phyloP scores from a whole-genome alignment of 169 alveolate genomes.

The Neospora caninum region DNA sequence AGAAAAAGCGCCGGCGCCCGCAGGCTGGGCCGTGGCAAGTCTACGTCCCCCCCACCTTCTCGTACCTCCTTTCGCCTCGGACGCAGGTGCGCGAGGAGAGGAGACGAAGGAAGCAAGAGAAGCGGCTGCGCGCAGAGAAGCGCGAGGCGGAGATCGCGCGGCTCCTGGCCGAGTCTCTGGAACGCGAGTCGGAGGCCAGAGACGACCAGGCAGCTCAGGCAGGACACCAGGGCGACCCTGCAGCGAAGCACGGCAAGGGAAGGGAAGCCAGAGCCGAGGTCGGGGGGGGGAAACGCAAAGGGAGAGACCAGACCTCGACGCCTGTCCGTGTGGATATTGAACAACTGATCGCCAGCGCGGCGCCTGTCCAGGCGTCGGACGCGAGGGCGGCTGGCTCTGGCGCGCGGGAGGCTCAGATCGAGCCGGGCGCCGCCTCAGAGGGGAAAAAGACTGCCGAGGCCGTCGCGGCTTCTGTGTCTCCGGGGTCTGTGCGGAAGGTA shows the following conservation, averaged over 20 bases:
- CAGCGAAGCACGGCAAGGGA: background rate
- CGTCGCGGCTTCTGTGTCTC: background rate
- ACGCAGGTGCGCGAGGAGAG: background rate
- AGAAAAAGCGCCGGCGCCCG: background rate
- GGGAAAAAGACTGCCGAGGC: background rate
- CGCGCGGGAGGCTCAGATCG: background rate
- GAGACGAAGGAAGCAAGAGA: background rate
- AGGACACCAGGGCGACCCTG: too few species aligned
- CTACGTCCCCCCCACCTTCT: background rate
- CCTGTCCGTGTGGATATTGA: background rate
- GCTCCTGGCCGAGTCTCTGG: background rate
- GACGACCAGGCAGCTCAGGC: too few species aligned
- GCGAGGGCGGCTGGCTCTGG: background rate
- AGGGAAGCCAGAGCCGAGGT: background rate
- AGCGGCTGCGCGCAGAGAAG: background rate
- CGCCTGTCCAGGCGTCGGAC: background rate
- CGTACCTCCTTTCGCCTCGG: background rate
- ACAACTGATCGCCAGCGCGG: background rate
- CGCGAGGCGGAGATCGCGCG: background rate
- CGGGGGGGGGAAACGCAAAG: background rate
- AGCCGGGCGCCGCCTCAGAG: too few species aligned
- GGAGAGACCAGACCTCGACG: background rate
- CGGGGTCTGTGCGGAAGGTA: background rate
- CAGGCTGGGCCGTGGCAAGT: conserved; percentile 4
- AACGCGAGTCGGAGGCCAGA: background rate